Evolutionary conservation across 176 grass and related monocot genomes (phyloP), one percentile per base, ranked within the genome.

Genomic region (Hyparrhenia diplandra): DNA sequence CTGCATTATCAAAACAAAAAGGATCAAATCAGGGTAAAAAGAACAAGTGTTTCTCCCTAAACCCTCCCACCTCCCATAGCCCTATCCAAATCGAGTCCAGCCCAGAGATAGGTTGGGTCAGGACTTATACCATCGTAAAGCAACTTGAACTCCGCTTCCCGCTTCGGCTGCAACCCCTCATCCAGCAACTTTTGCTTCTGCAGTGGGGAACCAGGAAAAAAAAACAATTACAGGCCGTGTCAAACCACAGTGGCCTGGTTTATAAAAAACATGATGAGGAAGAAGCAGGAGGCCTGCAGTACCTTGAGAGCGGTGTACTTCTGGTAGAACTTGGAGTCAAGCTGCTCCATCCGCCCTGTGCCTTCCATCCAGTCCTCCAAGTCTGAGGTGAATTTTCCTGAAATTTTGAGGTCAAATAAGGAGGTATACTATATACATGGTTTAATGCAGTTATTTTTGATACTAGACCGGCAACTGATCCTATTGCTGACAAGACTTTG

Each of bases 121-220:
- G 10, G 62, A 4, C 54, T 81, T 84, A 91, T 86, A 94, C 92
- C 86, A 34, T 83, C 14, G 10, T 69, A 64, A 24, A 88, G 67
- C 69, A 81, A 60, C 54, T 66, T 77, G 59, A 84, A 30, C 0
- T 74, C 29, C 17, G 40, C 32, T 36, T 81, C 52, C 64, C 60
- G 45, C 25, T 81, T 83, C 43, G 18, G 49, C 36, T 67, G 51
- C 75, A 81, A 61, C 41, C 64, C 85, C 17, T 94, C 76, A 13
- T 81, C 80, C 13, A 77, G 39, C 27, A 86, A 57, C 83, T 84
- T 91, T 47, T 79, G 75, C 81, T 94, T 94, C 92, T 91, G 76
- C 71, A 6, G 61, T 28, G 18, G 31, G 76, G 30, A 79, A 35
- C 27, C 18, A 20, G 18, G n/a, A n/a, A n/a, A 10, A 78, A 66